Conservation (phyloP, 345 rosid genomes). For the Eucalyptus marginata region DNA sequence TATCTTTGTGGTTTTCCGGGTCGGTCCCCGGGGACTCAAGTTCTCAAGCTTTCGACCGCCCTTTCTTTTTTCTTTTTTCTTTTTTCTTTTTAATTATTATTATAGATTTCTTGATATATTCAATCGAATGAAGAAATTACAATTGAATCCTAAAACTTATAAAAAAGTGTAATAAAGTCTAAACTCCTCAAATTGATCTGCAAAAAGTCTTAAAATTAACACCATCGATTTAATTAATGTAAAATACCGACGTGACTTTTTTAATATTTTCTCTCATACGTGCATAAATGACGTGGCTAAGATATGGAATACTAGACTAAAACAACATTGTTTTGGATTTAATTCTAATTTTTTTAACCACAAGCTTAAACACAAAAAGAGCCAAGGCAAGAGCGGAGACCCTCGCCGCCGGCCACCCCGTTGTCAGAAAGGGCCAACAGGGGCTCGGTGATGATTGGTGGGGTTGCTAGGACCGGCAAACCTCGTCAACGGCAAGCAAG, state of each 20-base stretch:
- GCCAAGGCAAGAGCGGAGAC: no score
- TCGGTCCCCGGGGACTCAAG: not conserved
- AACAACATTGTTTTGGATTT: rapidly evolving
- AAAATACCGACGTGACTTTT: rapidly evolving
- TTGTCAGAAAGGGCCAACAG: rapidly evolving
- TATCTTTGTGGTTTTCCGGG: not conserved
- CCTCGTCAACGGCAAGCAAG: rapidly evolving
- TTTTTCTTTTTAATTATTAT: no score
- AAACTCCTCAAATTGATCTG: no score
- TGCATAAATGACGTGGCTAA: rapidly evolving
- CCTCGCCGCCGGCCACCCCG: rapidly evolving
- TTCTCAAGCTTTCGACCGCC: not conserved
- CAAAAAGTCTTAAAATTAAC: no score
- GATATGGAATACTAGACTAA: no score
- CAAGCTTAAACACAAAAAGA: no score
- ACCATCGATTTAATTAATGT: rapidly evolving
- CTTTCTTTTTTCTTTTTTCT: not conserved
- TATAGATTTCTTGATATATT: no score
- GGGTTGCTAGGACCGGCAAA: rapidly evolving
- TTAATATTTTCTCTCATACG: rapidly evolving
- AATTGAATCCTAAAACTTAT: rapidly evolving
- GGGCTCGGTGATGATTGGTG: rapidly evolving
- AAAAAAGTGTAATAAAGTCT: rapidly evolving
- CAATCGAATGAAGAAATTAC: no score
- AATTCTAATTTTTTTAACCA: no score